These are phyloP conservation scores for Citrullus amarus DNA, from an alignment of 306 rosid species.

Conservation along the genomic window DNA sequence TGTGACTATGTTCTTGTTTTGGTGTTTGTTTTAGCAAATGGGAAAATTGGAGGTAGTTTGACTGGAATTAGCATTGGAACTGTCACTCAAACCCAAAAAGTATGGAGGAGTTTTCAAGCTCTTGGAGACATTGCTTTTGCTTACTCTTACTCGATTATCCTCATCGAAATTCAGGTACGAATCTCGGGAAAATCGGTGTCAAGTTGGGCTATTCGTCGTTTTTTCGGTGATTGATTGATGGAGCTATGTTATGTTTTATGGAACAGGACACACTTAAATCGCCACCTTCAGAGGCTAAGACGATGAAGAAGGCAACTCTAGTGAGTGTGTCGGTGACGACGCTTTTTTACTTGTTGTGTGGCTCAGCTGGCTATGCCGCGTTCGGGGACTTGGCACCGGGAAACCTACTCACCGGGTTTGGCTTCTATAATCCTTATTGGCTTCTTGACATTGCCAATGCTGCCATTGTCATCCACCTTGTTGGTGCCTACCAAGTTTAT, in stretches of 20 bases:
- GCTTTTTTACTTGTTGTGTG: constrained; percentile 60
- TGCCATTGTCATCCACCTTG: constrained; percentile 59
- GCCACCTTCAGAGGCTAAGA: constrained; percentile 53
- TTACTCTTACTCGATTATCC: constrained; percentile 70
- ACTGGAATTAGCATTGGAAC: constrained; percentile 47
- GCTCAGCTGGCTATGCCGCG: constrained; percentile 54
- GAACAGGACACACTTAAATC: constrained; percentile 51
- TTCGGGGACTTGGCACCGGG: constrained; percentile 62
- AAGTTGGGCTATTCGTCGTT: background rate
- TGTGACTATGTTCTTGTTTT: background rate
- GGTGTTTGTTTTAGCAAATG: constrained; percentile 22
- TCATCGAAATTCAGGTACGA: constrained; percentile 76
- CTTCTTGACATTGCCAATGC: constrained; percentile 63
- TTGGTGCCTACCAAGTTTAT: constrained; percentile 70
- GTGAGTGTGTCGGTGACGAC: constrained; percentile 40
- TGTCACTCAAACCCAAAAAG: constrained; percentile 47
- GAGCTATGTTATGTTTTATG: background rate
- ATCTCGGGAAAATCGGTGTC: background rate
- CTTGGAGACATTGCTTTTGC: constrained; percentile 88
- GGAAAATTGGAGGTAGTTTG: constrained; percentile 36
- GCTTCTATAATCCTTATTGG: constrained; percentile 52
- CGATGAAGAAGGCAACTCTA: constrained; percentile 44
- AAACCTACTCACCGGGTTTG: constrained; percentile 50
- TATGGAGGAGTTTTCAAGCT: constrained; percentile 75
- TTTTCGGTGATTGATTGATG: background rate